Evolutionary conservation across 164 flowering plant species (phyloP), one percentile per base, ranked within the genome.

Genomic region (Tetrastigma voinierianum): DNA sequence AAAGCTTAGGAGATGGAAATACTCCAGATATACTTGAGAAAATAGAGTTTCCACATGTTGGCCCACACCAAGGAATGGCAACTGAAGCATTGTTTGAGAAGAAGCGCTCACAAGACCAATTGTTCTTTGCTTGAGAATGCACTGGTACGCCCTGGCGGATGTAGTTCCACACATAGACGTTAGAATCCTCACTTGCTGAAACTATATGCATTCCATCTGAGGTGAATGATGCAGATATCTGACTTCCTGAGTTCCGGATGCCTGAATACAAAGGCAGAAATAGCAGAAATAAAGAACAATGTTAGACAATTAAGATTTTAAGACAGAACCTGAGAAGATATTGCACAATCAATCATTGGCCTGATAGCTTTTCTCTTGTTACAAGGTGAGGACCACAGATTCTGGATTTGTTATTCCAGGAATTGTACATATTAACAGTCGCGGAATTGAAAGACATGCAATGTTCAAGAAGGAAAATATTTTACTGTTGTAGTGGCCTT

Each of bases 171-270:
- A 81, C 43, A 59, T 76, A 72, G 25, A 81, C 72, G 52, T 70
- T 71, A 46, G 84, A 78, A 57, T 76, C 82, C 68, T 74, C 80
- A 16, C 78, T 67, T 21, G 74, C 78, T 5, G 77, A 76, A 20
- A 81, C 68, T 51, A 81, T 68, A 32, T 76, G 74, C 40, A 1
- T 71, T 19, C 84, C 84, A 17, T 74, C 77, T 45, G 72, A 61
- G 15, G 85, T 80, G 64, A 83, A 76, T 16, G 77, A 76, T 61
- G 89, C 87, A 58, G 76, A 71, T 25, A 72, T 62, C 14, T 76
- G 82, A 67, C 56, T 76, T 65, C 78, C 82, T 2, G 81, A 46
- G 60, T 66, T 83, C 7, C 79, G 67, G 1, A 68, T 57, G 10
- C 87, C 86, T 85, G 68, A 51, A 47, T 11, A 47, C 46, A 40